Evolutionary conservation across 768 basidiomycete genomes (phyloP).

Genomic region (Termitomyces sp.): DNA sequence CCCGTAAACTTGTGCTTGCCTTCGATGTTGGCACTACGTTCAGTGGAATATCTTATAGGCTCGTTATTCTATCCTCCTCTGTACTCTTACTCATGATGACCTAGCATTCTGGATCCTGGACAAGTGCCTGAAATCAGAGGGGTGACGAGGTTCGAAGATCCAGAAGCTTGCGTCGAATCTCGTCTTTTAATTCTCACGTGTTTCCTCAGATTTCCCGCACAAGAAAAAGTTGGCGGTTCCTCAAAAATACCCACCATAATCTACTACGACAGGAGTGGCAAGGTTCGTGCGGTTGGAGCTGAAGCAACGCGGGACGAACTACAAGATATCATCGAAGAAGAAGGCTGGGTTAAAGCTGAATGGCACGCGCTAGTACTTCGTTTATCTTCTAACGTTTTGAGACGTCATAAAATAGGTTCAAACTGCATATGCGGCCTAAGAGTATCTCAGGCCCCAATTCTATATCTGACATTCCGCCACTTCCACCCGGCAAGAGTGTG

Average conservation of each 20-base stretch:
- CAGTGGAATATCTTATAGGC: conserved; percentile 40
- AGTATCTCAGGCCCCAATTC: background rate
- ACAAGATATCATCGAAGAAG: conserved; percentile 34
- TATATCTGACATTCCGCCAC: background rate
- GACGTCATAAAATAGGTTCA: background rate
- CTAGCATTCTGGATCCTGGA: conserved; percentile 34
- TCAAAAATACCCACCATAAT: conserved; percentile 44
- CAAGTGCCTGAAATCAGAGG: conserved; percentile 34
- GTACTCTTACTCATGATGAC: background rate
- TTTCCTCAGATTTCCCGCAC: conserved; percentile 38
- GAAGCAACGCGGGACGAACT: conserved; percentile 24
- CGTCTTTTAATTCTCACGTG: background rate
- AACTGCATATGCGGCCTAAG: background rate
- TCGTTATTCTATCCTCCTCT: background rate
- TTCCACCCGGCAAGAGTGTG: background rate
- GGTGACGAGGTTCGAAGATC: conserved; percentile 29
- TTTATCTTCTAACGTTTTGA: background rate
- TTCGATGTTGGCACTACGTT: conserved; percentile 46
- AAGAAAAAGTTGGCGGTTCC: conserved; percentile 39
- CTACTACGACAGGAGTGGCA: conserved; percentile 39
- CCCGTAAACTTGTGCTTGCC: conserved; percentile 29
- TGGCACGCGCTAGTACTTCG: conserved; percentile 26
- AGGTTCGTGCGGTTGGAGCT: conserved; percentile 38
- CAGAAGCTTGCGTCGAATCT: background rate
- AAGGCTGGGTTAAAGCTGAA: conserved; percentile 44